Conservation (phyloP, 768 basidiomycete species). For the Rhodocollybia butyracea region DNA sequence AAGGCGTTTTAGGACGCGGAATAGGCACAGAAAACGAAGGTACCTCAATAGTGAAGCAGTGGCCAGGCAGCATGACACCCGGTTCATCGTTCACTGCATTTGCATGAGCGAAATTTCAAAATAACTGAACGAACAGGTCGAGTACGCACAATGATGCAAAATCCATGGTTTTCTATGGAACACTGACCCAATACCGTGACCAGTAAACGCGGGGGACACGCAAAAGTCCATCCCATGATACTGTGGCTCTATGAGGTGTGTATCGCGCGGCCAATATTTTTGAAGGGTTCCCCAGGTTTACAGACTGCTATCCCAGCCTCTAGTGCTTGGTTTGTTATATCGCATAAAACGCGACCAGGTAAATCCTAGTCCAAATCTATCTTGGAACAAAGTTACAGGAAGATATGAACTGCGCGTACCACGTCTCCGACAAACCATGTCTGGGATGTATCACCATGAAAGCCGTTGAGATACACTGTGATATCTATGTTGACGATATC, state of each 20-base stretch:
- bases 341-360: slow-evolving; percentile 62
- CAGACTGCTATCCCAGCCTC: slow-evolving; percentile 71
- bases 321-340: slow-evolving; percentile 61
- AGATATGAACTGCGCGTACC: slow-evolving; percentile 34
- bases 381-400: neutral
- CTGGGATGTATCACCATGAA: slow-evolving; percentile 86
- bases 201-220: slow-evolving; percentile 70
- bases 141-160: slow-evolving; percentile 61
- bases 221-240: slow-evolving; percentile 40
- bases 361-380: slow-evolving; percentile 50
- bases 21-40: neutral
- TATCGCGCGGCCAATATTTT: slow-evolving; percentile 70
- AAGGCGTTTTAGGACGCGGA: neutral
- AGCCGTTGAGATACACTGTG: slow-evolving; percentile 79
- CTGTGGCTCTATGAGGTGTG: slow-evolving; percentile 35
- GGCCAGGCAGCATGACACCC: slow-evolving; percentile 76
- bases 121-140: neutral
- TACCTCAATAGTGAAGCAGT: slow-evolving; percentile 94
- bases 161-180: slow-evolving; percentile 89
- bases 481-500: slow-evolving; percentile 91
- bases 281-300: slow-evolving; percentile 67
- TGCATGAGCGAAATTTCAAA: neutral
- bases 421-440: slow-evolving; percentile 83
- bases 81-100: slow-evolving; percentile 77
- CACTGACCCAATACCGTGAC: slow-evolving; percentile 81